phyloP scores from a whole-genome alignment of 768 basidiomycete species.

The Tricholoma flavovirens region DNA sequence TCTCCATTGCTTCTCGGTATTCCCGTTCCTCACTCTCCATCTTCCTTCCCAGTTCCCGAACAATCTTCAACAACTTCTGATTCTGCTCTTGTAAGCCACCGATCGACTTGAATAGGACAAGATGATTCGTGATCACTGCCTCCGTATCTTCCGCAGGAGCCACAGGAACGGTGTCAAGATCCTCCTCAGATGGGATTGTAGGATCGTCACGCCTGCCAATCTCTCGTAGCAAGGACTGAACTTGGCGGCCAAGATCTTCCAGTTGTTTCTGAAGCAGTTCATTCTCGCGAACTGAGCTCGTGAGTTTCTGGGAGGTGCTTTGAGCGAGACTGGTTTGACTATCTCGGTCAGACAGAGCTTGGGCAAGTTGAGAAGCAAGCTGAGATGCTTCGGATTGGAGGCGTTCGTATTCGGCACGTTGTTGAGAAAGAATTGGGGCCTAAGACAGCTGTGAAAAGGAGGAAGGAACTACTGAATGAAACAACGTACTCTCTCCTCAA shows the following conservation, averaged over 20 bases:
- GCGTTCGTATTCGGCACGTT: slow-evolving; percentile 84
- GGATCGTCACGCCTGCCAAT: slow-evolving; percentile 81
- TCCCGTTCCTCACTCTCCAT: slow-evolving; percentile 84
- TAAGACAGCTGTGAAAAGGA: slow-evolving; percentile 23
- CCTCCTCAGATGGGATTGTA: slow-evolving; percentile 67
- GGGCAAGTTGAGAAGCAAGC: slow-evolving; percentile 73
- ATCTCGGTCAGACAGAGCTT: slow-evolving; percentile 74
- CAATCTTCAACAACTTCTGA: slow-evolving; percentile 78
- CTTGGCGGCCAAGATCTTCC: slow-evolving; percentile 77
- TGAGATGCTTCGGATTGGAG: slow-evolving; percentile 74
- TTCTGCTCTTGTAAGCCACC: slow-evolving; percentile 86
- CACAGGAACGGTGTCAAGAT: slow-evolving; percentile 39
- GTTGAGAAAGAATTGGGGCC: slow-evolving; percentile 89
- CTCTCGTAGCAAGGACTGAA: slow-evolving; percentile 74
- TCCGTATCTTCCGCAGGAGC: slow-evolving; percentile 54
- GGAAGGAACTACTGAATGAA: slow-evolving; percentile 6
- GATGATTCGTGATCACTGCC: slow-evolving; percentile 79
- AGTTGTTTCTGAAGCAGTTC: slow-evolving; percentile 70
- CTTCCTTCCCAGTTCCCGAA: slow-evolving; percentile 74
- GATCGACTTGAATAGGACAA: slow-evolving; percentile 82
- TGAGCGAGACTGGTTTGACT: slow-evolving; percentile 45
- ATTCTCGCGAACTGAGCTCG: slow-evolving; percentile 54
- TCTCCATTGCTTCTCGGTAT: slow-evolving; percentile 61
- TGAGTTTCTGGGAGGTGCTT: slow-evolving; percentile 59
- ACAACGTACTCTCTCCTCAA: slow-evolving; percentile 76